A percentile compares a stretch with the other conserved stretches of the same genome.
Conservation (phyloP, 768 basidiomycete species). For the Auricularia sp. region DNA sequence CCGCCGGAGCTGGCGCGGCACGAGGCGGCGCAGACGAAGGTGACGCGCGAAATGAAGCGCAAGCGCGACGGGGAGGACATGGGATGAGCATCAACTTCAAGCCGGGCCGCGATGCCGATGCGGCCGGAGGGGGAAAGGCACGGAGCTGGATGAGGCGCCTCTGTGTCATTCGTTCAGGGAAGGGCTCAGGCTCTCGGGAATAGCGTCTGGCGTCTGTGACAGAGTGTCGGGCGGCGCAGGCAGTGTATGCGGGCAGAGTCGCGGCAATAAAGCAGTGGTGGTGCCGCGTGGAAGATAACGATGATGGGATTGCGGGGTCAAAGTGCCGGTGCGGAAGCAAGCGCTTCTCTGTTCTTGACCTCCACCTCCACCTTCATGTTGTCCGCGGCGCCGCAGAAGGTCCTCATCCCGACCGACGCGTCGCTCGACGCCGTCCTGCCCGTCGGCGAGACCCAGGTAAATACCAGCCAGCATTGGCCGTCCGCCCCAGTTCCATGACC, state of each 20-base stretch:
- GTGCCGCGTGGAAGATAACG: neutral
- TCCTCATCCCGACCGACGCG: neutral
- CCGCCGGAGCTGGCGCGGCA: conserved; percentile 82
- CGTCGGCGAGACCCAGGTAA: neutral
- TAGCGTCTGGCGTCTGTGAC: neutral
- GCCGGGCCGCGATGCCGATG: neutral
- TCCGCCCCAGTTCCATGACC: neutral
- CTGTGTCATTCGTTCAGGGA: neutral
- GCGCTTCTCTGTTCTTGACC: neutral
- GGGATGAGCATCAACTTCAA: neutral
- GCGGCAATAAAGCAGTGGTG: neutral
- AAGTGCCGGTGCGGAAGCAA: neutral
- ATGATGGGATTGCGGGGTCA: neutral
- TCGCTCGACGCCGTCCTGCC: neutral
- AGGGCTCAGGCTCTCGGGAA: neutral
- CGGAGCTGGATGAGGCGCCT: neutral
- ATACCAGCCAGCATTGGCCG: neutral
- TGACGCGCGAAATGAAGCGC: conserved; percentile 91
- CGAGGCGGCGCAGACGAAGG: conserved; percentile 82
- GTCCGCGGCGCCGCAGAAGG: neutral
- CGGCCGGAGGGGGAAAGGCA: neutral
- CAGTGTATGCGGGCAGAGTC: neutral
- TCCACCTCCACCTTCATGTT: neutral
- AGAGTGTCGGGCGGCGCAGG: neutral
- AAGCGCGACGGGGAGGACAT: conserved; percentile 76